A percentile compares a stretch with the other conserved stretches of the same genome.
Conservation (phyloP, 1,284 basidiomycete species). For the Apiotrichum akiyoshidainum region DNA sequence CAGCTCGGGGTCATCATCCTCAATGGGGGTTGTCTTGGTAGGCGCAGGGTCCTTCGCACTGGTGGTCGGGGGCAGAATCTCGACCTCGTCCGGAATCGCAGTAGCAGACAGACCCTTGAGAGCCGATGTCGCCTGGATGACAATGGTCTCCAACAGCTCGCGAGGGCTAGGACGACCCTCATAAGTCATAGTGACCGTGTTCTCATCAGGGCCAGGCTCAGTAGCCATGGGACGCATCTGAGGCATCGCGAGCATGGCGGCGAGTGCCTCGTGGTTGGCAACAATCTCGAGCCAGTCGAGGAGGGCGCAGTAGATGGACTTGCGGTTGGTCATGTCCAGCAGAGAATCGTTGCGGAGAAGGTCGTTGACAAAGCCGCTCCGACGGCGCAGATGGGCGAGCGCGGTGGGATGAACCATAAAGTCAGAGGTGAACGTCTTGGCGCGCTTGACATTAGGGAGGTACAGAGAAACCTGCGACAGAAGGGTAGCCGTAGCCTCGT, state of each 20-base stretch:
- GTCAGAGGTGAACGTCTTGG: slow-evolving; percentile 72
- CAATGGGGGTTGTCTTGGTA: background rate
- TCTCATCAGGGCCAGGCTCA: slow-evolving; percentile 12
- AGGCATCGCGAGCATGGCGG: slow-evolving; percentile 93
- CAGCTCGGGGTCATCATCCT: background rate
- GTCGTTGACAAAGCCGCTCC: slow-evolving; percentile 79
- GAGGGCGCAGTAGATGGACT: slow-evolving; percentile 77
- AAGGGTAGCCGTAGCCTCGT: slow-evolving; percentile 65
- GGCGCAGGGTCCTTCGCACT: background rate
- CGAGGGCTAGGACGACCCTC: slow-evolving; percentile 83
- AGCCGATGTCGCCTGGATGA: slow-evolving; percentile 82
- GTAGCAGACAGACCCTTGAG: slow-evolving; percentile 72
- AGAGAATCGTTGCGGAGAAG: slow-evolving; percentile 85
- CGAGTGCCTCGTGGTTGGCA: slow-evolving; percentile 81
- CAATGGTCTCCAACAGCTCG: slow-evolving; percentile 80
- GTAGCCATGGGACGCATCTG: slow-evolving; percentile 64
- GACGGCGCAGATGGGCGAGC: slow-evolving; percentile 77
- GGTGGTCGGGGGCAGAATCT: background rate
- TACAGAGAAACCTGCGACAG: slow-evolving; percentile 69
- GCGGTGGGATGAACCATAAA: slow-evolving; percentile 83
- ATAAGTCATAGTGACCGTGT: slow-evolving; percentile 60
- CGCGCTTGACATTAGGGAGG: slow-evolving; percentile 71
- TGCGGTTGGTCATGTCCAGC: slow-evolving; percentile 84
- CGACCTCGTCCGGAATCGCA: background rate
- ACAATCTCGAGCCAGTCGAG: slow-evolving; percentile 90